Conservation (phyloP, 73 alveolate species). For the Symbiodinium natans region DNA sequence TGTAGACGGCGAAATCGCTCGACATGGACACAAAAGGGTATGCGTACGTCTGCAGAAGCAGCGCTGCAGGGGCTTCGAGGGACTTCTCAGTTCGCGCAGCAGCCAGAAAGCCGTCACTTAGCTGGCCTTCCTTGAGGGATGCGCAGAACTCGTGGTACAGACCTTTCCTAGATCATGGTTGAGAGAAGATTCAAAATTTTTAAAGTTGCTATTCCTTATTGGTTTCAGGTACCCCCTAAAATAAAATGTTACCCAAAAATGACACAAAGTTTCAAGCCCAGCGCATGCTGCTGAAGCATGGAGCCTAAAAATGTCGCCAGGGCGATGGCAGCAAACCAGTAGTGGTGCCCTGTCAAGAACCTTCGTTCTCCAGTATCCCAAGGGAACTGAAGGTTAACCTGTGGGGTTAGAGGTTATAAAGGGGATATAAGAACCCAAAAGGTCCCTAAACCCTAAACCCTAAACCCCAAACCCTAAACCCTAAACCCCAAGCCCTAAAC, state of each 20-base stretch:
- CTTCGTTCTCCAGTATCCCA: no score
- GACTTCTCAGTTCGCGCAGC: neutral
- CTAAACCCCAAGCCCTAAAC: no score
- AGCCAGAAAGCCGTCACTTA: neutral
- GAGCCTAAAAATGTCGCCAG: neutral
- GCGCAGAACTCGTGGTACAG: neutral
- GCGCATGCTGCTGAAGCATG: no score
- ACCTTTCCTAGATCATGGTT: no score
- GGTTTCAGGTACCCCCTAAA: neutral
- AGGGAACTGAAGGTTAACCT: no score
- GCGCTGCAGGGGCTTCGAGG: neutral
- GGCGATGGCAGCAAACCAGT: neutral
- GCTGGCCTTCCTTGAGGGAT: neutral
- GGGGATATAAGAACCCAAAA: no score
- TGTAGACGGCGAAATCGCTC: neutral
- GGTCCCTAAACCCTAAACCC: no score
- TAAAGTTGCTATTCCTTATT: neutral
- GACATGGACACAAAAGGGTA: neutral
- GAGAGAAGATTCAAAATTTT: no score
- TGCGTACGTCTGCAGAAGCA: neutral
- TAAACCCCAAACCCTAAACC: no score
- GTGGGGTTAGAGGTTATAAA: no score
- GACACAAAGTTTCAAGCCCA: neutral
- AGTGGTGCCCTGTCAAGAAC: no score
- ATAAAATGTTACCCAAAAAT: neutral